phyloP scores from a whole-genome alignment of 2,329 filamentous ascomycete genomes.

The Pseudogymnoascus verrucosus region DNA sequence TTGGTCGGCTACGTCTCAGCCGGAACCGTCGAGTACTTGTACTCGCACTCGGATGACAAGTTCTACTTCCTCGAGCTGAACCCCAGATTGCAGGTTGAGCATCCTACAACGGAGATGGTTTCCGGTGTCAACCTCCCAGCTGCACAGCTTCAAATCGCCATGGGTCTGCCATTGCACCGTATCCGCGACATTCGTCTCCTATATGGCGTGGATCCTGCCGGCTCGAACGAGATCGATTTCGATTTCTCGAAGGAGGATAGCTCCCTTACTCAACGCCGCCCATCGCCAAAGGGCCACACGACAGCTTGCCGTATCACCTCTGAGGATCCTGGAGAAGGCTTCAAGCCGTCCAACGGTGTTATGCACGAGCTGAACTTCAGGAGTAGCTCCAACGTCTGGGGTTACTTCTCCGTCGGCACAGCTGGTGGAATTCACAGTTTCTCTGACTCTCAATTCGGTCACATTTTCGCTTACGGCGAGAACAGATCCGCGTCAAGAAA shows the following conservation, averaged over 20 bases:
- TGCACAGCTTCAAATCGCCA: constrained; percentile 95
- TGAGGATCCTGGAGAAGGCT: constrained; percentile 96
- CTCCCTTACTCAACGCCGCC: constrained; percentile 75
- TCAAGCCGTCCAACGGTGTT: constrained; percentile 98
- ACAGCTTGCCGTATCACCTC: constrained; percentile 99
- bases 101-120: constrained; percentile 99
- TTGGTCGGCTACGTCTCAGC: constrained; percentile 98
- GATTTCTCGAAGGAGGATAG: constrained; percentile 86
- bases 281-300: constrained; percentile 90
- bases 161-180: constrained; percentile 93
- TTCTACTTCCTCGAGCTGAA: constrained; percentile 99
- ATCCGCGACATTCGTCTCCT: constrained; percentile 93
- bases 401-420: constrained; percentile 98
- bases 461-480: constrained; percentile 98
- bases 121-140: constrained; percentile 95
- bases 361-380: constrained; percentile 99
- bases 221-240: constrained; percentile 84
- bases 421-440: constrained; percentile 97
- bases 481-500: constrained; percentile 93
- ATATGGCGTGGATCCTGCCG: constrained; percentile 90
- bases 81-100: constrained; percentile 98
- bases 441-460: constrained; percentile 97
- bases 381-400: constrained; percentile 98
- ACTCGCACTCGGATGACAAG: constrained; percentile 95
- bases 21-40: constrained; percentile 97